phyloP scores from a whole-genome alignment of 108 stramenopile species.

The Chaetoceros tenuissimus region DNA sequence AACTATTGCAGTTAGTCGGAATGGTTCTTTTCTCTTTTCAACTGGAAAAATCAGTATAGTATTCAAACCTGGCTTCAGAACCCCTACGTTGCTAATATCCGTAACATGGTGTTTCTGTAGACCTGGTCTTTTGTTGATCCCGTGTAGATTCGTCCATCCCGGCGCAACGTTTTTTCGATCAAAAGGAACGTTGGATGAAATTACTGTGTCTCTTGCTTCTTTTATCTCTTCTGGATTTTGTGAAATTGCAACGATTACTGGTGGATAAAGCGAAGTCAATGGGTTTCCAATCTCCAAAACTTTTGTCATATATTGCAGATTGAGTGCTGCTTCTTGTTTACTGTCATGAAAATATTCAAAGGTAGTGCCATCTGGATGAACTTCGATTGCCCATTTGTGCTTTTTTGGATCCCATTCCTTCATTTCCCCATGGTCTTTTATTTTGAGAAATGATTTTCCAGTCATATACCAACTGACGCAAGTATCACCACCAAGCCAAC shows the following conservation, averaged over 20 bases:
- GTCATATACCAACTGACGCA: conserved; percentile 6
- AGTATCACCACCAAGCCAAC: conserved; percentile 6
- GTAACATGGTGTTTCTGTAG: conserved; percentile 3
- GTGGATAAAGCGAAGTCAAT: background rate
- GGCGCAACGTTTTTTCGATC: too few relatives aligned
- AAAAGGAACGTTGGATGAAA: too few relatives aligned
- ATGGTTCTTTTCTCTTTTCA: conserved; percentile 2
- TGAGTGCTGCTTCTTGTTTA: background rate
- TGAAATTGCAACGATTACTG: background rate
- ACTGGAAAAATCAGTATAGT: background rate
- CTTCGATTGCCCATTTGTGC: conserved; percentile 5
- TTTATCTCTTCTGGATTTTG: conserved; percentile 1
- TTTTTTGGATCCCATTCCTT: background rate
- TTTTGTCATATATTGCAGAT: conserved; percentile 1
- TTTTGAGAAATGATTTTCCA: background rate
- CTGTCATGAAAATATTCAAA: background rate
- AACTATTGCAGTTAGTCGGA: conserved; percentile 9
- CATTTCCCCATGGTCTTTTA: conserved; percentile 1
- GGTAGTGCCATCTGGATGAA: background rate
- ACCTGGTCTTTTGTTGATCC: too few relatives aligned
- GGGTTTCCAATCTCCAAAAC: background rate
- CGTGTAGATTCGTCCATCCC: too few relatives aligned
- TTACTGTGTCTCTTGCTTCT: too few relatives aligned
- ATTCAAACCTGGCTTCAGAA: background rate
- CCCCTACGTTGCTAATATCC: background rate